These are phyloP conservation scores for Cystoderma amianthinum DNA, from an alignment of 768 basidiomycete genomes.

Conservation along the genomic window DNA sequence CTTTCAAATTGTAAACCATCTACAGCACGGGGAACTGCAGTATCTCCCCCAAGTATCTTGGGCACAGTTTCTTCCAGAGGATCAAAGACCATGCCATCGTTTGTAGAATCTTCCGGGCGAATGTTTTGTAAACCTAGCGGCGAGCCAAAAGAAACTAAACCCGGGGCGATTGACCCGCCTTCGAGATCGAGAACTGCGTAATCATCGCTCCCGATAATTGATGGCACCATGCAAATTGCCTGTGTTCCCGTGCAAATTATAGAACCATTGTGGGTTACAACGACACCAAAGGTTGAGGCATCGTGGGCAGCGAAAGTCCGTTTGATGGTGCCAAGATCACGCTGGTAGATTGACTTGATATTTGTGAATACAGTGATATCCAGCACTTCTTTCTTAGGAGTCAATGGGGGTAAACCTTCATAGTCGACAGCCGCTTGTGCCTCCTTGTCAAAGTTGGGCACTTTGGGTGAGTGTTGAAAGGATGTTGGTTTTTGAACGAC, in stretches of 20 bases:
- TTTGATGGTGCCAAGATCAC: slow-evolving; percentile 18
- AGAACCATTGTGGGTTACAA: slow-evolving; percentile 37
- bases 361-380: slow-evolving; percentile 56
- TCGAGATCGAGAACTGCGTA: slow-evolving; percentile 51
- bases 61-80: slow-evolving; percentile 42
- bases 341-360: slow-evolving; percentile 41
- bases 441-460: slow-evolving; percentile 70
- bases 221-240: slow-evolving; percentile 13
- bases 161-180: slow-evolving; percentile 63
- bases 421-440: slow-evolving; percentile 50
- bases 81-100: slow-evolving; percentile 58
- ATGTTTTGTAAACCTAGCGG: slow-evolving; percentile 70
- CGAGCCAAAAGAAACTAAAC: slow-evolving; percentile 66
- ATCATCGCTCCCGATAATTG: slow-evolving; percentile 9
- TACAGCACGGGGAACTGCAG: slow-evolving; percentile 50
- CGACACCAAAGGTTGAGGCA: slow-evolving; percentile 18
- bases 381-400: slow-evolving; percentile 25
- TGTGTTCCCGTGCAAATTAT: slow-evolving; percentile 40
- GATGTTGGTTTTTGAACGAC: slow-evolving; percentile 41
- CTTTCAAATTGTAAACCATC: slow-evolving; percentile 71
- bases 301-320: slow-evolving; percentile 16
- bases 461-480: slow-evolving; percentile 41
- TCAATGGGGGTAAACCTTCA: slow-evolving; percentile 73
- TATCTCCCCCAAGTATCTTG: slow-evolving; percentile 41
- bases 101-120: slow-evolving; percentile 56